Evolutionary conservation across 352 stramenopile genomes (phyloP), one percentile per base, ranked within the genome.

Genomic region (Globisporangium ultimum): DNA sequence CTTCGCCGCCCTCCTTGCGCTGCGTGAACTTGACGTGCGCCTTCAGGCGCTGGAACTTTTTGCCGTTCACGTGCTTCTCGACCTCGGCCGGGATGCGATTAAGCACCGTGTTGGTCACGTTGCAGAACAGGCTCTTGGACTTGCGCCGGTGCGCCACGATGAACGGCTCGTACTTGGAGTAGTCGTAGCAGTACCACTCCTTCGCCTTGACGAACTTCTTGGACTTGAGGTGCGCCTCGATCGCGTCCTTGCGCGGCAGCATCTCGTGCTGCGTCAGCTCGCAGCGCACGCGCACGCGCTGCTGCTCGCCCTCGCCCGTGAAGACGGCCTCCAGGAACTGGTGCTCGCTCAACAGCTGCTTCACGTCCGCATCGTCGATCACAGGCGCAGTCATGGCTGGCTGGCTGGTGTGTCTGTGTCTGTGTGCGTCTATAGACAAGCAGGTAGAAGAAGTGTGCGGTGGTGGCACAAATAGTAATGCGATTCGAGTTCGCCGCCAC

Each of bases 131-230:
- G 47, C 84, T 76, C 63, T 95, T 95, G 32, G 76, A 52, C 32
- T 93, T 82, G 43, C 71, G 76, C n/a, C 89, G 89, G 61, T 97
- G 86, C 47, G 78, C 51, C 21, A 96, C 85, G 56, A 97, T 95
- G 63, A 94, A 92, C 57, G 89, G 89, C 68, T 93, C 86, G 76
- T 96, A 97, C 78, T 96, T 72, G 51, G 80, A 87, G 76, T 93
- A 96, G 70, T 96, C 88, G 68, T 89, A 75, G 67, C 74, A 93
- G 67, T 96, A 96, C 87, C 85, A 92, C 70, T 92, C 80, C 48
- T 83, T 82, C 7, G 83, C 78, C 61, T 96, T 93, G 28, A 72
- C 20, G 59, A 91, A 91, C 58, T 88, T 89, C 68, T 94, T 96
- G 43, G 78, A 88, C 53, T 76, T 66, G 22, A 93, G 53, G 60